Percentiles rank a stretch among this genome's conserved stretches.
Conservation (phyloP, 1,284 basidiomycete species). For the Entoloma clypeatum region DNA sequence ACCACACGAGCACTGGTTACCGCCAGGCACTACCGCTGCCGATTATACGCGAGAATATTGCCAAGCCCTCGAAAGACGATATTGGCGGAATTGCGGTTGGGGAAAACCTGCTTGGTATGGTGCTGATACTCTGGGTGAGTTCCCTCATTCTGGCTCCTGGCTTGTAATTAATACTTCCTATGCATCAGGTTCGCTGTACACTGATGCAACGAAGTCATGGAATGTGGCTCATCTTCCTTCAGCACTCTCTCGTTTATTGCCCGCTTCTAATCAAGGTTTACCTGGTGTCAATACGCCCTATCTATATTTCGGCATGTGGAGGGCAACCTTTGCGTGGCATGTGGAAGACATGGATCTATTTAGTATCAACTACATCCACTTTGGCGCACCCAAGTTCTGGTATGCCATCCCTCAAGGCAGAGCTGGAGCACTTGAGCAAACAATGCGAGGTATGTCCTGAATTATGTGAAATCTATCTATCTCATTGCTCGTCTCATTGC, state of each 20-base stretch:
- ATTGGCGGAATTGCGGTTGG: conserved; percentile 88
- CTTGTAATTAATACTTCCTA: conserved; percentile 6
- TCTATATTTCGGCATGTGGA: conserved; percentile 99
- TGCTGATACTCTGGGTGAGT: conserved; percentile 84
- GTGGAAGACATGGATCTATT: conserved; percentile 98
- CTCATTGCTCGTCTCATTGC: conserved; percentile 12
- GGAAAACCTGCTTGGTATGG: conserved; percentile 94
- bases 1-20: conserved; percentile 73
- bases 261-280: conserved; percentile 61
- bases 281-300: conserved; percentile 98
- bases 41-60: conserved; percentile 89
- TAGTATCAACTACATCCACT: conserved; percentile 99
- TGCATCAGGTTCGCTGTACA: conserved; percentile 75
- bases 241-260: conserved; percentile 79
- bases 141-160: conserved; percentile 3
- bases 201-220: conserved; percentile 80
- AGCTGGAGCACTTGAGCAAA: conserved; percentile 73
- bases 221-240: conserved; percentile 92
- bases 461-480: conserved; percentile 2
- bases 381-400: conserved; percentile 97
- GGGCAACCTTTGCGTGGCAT: conserved; percentile 98
- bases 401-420: conserved; percentile 91
- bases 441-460: conserved; percentile 65
- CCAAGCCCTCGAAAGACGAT: conserved; percentile 82
- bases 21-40: conserved; percentile 57